A percentile compares a stretch with the other conserved stretches of the same genome.
phyloP scores from a whole-genome alignment of 495 filamentous ascomycete species.

The Penicillium waksmanii region DNA sequence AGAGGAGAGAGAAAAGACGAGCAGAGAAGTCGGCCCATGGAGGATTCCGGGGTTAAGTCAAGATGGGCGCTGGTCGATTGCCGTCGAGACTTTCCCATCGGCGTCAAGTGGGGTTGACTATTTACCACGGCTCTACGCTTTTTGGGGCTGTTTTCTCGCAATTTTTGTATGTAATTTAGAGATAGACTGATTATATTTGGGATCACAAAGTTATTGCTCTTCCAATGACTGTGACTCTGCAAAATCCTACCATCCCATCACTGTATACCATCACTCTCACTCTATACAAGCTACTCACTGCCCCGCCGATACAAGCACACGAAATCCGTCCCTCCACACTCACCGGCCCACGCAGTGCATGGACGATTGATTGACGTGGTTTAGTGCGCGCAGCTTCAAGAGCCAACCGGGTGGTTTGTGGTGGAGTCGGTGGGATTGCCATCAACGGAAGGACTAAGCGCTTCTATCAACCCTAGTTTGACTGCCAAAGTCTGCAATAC shows the following conservation, averaged over 20 bases:
- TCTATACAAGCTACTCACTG: background rate
- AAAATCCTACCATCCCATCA: too few species aligned
- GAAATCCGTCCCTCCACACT: conserved; percentile 1
- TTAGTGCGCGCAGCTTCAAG: background rate
- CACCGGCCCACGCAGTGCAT: conserved; percentile 4
- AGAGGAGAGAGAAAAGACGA: conserved; percentile 14
- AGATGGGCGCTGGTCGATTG: background rate
- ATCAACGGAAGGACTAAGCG: conserved; percentile 7
- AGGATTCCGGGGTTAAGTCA: background rate
- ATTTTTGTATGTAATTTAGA: too few species aligned
- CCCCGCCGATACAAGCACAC: background rate
- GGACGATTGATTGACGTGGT: background rate
- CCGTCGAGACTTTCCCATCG: conserved; percentile 2
- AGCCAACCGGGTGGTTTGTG: background rate
- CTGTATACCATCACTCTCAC: too few species aligned
- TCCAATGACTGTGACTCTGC: too few species aligned
- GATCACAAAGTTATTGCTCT: too few species aligned
- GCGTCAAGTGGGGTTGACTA: background rate
- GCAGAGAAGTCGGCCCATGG: conserved; percentile 10
- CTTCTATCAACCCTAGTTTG: background rate
- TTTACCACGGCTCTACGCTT: background rate
- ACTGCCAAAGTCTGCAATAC: too few species aligned
- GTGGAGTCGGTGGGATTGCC: conserved; percentile 1
- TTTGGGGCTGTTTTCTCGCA: background rate
- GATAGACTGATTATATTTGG: too few species aligned